These are phyloP conservation scores for Colletotrichum tropicale DNA, from an alignment of 2,329 filamentous ascomycete species.

Conservation along the genomic window DNA sequence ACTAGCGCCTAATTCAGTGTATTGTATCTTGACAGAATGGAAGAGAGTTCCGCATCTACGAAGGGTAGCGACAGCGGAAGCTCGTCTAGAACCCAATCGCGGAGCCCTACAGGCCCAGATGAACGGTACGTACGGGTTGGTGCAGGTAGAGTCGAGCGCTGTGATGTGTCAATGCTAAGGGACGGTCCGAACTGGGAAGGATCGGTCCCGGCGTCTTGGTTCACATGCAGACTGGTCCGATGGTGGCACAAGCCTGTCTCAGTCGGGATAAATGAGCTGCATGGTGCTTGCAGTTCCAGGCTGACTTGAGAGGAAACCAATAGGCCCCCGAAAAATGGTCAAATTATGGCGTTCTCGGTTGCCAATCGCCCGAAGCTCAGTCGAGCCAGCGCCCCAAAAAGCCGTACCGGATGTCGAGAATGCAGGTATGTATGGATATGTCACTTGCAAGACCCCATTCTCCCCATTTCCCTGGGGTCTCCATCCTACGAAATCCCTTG, in stretches of 20 bases:
- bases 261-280: background rate
- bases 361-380: background rate
- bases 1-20: background rate
- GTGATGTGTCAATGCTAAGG: background rate
- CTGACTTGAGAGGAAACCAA: background rate
- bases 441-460: background rate
- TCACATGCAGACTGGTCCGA: background rate
- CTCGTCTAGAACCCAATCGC: background rate
- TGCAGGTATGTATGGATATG: conserved; percentile 9
- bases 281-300: background rate
- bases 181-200: background rate
- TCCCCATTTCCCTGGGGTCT: background rate
- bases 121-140: background rate
- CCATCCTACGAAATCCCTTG: background rate
- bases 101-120: background rate
- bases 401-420: conserved; percentile 12
- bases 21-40: background rate
- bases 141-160: background rate
- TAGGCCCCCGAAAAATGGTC: background rate
- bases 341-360: conserved; percentile 4
- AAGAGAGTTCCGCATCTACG: background rate
- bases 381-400: conserved; percentile 5
- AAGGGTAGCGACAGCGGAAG: background rate
- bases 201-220: background rate
- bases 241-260: background rate